Percentiles rank a stretch among this genome's conserved stretches.
phyloP scores from a whole-genome alignment of 306 rosid species.

The Purshia tridentata region DNA sequence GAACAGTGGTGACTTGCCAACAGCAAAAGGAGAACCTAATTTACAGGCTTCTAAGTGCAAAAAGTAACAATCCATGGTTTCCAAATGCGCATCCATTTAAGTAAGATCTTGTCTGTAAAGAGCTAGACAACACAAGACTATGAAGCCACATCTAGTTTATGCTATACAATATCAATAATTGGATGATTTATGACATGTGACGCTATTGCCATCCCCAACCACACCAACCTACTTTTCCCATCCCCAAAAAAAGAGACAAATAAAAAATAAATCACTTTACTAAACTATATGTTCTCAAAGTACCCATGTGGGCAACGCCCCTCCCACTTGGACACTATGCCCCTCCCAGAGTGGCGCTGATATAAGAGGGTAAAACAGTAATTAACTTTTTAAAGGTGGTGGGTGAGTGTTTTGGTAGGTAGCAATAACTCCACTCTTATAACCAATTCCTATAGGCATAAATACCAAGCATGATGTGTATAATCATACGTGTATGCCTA shows the following conservation, averaged over 20 bases:
- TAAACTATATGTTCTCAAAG: no score
- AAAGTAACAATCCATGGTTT: constrained; percentile 8
- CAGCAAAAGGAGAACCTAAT: not conserved
- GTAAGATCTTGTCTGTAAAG: not conserved
- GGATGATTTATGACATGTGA: not conserved
- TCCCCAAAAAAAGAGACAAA: no score
- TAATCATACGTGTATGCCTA: not conserved
- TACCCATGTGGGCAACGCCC: not conserved
- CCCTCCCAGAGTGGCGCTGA: no score
- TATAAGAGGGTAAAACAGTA: not conserved
- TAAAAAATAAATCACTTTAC: no score
- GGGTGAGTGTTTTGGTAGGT: not conserved
- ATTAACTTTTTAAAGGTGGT: not conserved
- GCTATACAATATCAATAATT: not conserved
- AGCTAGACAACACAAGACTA: not conserved
- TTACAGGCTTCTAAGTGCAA: not conserved
- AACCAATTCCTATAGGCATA: not conserved
- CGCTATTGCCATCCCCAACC: not conserved
- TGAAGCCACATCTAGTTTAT: no score
- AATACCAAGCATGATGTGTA: not conserved
- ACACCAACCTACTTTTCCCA: not conserved
- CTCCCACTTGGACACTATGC: not conserved
- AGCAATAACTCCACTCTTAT: not conserved
- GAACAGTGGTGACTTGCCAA: not conserved
- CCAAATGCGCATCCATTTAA: not conserved